These are phyloP conservation scores for Eucalyptus albens DNA, from an alignment of 345 rosid genomes.

Conservation along the genomic window DNA sequence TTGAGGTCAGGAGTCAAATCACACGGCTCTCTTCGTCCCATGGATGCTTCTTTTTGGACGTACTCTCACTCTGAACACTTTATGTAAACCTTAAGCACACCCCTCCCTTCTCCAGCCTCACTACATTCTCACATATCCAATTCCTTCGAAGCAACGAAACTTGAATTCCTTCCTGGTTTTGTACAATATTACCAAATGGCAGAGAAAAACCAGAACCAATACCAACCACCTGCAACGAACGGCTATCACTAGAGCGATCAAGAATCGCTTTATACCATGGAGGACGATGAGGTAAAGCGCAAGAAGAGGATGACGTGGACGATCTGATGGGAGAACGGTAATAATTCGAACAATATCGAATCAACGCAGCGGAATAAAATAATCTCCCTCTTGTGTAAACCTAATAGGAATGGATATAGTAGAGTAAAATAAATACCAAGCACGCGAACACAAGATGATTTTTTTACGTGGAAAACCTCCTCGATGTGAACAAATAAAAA, in stretches of 20 bases:
- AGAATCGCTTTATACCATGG: not conserved
- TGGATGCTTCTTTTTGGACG: not conserved
- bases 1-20: not conserved
- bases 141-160: not conserved
- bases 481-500: too few relatives aligned
- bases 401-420: too few relatives aligned
- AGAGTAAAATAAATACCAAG: too few relatives aligned
- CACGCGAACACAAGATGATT: too few relatives aligned
- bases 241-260: not conserved
- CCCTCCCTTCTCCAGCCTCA: not conserved
- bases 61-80: not conserved
- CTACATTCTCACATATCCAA: not conserved
- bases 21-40: not conserved
- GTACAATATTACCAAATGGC: not conserved
- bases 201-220: not conserved
- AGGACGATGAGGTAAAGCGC: not conserved
- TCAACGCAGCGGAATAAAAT: too few relatives aligned
- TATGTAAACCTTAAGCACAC: not conserved
- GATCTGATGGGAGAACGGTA: too few relatives aligned
- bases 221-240: not conserved
- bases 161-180: too few relatives aligned
- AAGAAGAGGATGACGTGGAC: slow-evolving; percentile 9
- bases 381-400: too few relatives aligned
- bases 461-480: too few relatives aligned
- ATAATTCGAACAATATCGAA: too few relatives aligned